Evolutionary conservation across 176 grass and related monocot genomes (phyloP), one percentile per base, ranked within the genome.

Genomic region (Carex myosuroides): DNA sequence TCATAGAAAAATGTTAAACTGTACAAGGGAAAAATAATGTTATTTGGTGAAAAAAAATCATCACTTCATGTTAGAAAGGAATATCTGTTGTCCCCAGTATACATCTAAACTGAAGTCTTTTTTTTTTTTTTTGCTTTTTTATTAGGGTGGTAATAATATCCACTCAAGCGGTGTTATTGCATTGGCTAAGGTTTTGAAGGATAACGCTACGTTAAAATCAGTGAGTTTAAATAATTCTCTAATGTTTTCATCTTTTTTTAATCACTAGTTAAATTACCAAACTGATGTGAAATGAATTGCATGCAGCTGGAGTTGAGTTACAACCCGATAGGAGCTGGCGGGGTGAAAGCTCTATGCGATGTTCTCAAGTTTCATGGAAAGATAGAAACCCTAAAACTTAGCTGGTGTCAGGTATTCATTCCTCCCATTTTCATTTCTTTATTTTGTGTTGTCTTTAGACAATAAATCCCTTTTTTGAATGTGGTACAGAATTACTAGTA

Each of bases 91-190:
- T 52, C 71, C 29, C 71, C 46, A 54, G 12, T 24, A 21, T 75
- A 30, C 71, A 29, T 54, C 20, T 30, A 54, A 55, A 70, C 68
- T 89, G 44, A 80, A 79, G 26, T 68, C 2, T 24, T 24, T 24
- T 83, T 77, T 48, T 48, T 48, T 48, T 8, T 37, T 83, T 60
- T 68, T 67, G 18, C 17, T 82, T 82, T 35, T 50, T 84, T 84
- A 89, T 79, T 88, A 99, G 96, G 96, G 96, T 60, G 96, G 93
- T 87, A 99, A 99, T 73, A 99, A 99, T 86, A 99, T 99, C 82
- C 93, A 95, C 83, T 87, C 91, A 63, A 93, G 75, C 74, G 96
- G 93, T 24, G 91, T 89, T 80, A 85, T 55, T 87, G 91, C 89
- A 22, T 89, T 99, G 63, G 88, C 96, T 46, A 92, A 88, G 85